Evolutionary conservation across 108 stramenopile genomes (phyloP).

Genomic region (Cyclotella baltica): DNA sequence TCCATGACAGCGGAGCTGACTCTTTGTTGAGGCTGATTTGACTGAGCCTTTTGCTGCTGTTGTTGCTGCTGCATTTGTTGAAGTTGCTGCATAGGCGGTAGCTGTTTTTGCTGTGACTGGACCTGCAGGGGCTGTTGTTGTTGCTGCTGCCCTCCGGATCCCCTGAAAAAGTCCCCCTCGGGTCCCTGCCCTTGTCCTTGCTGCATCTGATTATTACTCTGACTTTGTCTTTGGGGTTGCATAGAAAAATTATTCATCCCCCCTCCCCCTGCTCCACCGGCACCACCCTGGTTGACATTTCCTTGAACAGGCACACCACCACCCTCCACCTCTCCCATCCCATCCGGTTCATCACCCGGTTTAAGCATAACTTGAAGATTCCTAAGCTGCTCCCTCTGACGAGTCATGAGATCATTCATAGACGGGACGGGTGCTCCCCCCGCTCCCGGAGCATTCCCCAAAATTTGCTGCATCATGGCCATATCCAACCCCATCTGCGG

Average conservation of each 20-base stretch:
- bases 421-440: background rate
- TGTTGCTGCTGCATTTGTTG: constrained; percentile 12
- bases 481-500: background rate
- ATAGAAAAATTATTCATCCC: no score
- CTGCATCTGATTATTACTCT: constrained; percentile 7
- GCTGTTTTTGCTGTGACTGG: constrained; percentile 15
- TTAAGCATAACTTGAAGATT: constrained; percentile 37
- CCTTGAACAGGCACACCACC: background rate
- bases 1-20: constrained; percentile 35
- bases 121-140: background rate
- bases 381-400: constrained; percentile 43
- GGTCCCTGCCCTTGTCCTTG: background rate
- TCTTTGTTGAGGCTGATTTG: constrained; percentile 20
- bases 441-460: background rate
- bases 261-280: background rate
- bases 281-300: background rate
- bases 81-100: constrained; percentile 11
- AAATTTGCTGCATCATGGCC: background rate
- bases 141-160: background rate
- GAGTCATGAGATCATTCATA: constrained; percentile 39
- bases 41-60: constrained; percentile 20
- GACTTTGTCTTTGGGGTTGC: no score
- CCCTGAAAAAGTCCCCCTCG: background rate
- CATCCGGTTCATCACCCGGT: constrained; percentile 1
- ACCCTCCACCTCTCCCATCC: background rate